Evolutionary conservation across 2,329 filamentous ascomycete species (phyloP).

Genomic region (Chalara sp.): DNA sequence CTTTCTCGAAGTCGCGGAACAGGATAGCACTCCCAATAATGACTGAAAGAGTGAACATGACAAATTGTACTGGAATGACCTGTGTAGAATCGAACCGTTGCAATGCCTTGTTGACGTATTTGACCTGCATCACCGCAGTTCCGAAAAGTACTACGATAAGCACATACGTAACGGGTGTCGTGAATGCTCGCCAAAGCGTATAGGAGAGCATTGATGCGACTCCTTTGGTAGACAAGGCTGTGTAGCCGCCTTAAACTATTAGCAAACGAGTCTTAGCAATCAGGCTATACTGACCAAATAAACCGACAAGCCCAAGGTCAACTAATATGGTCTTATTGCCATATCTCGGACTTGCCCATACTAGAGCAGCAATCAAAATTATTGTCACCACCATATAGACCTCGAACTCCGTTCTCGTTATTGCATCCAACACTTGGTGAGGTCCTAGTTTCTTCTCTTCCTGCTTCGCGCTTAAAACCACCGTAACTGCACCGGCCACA

Average conservation of each 20-base stretch:
- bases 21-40: constrained; percentile 90
- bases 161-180: constrained; percentile 85
- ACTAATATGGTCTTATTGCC: constrained; percentile 85
- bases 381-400: constrained; percentile 78
- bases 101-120: constrained; percentile 84
- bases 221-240: constrained; percentile 92
- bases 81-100: constrained; percentile 96
- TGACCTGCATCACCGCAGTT: constrained; percentile 94
- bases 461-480: constrained; percentile 84
- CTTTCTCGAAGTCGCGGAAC: constrained; percentile 90
- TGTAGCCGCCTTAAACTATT: constrained; percentile 68
- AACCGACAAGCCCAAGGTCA: constrained; percentile 83
- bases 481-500: constrained; percentile 80
- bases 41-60: constrained; percentile 91
- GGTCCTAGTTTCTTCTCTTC: constrained; percentile 89
- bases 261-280: constrained; percentile 1
- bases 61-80: constrained; percentile 96
- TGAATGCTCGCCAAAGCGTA: constrained; percentile 80
- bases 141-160: constrained; percentile 72
- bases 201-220: constrained; percentile 92
- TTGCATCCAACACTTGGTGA: constrained; percentile 82
- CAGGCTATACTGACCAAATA: constrained; percentile 64
- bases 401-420: constrained; percentile 83
- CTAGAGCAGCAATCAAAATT: constrained; percentile 65
- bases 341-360: constrained; percentile 77